A percentile compares a stretch with the other conserved stretches of the same genome.
phyloP scores from a whole-genome alignment of 306 rosid species.

The Cotoneaster glaucophyllus region DNA sequence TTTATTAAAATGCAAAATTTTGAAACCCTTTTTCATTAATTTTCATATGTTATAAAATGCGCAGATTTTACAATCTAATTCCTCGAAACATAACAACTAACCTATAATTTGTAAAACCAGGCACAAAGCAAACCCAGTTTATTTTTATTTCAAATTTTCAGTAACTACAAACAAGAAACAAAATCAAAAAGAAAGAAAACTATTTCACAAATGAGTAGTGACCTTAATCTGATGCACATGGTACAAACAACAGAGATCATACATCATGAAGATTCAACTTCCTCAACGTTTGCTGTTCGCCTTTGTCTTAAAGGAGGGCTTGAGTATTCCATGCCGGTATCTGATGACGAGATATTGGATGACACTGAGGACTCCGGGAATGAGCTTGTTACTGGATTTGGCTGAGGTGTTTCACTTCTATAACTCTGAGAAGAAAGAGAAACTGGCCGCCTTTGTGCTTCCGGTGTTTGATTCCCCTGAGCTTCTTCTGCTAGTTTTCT shows the following conservation, averaged over 20 bases:
- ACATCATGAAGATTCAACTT: constrained; percentile 39
- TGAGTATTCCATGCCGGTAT: constrained; percentile 34
- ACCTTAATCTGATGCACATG: neutral
- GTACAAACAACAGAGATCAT: neutral
- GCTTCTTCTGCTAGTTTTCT: constrained; percentile 74
- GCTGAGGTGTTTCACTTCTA: constrained; percentile 39
- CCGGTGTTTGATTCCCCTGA: constrained; percentile 40
- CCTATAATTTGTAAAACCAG: neutral
- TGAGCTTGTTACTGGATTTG: constrained; percentile 32
- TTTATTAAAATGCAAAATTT: too few species aligned
- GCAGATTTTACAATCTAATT: neutral
- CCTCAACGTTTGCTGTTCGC: constrained; percentile 34
- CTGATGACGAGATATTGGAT: constrained; percentile 45
- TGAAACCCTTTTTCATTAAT: too few species aligned
- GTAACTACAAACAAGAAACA: neutral
- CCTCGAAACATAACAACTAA: neutral
- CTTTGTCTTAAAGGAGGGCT: constrained; percentile 46
- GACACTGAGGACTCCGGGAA: constrained; percentile 36
- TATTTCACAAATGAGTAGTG: neutral
- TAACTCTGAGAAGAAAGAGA: constrained; percentile 31
- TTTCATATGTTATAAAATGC: too few species aligned
- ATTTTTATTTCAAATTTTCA: neutral
- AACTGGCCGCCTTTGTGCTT: constrained; percentile 27
- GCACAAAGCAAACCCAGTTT: neutral
- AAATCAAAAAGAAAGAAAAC: neutral